Evolutionary conservation across 345 rosid species (phyloP), one percentile per base, ranked within the genome.

Genomic region (Microcos paniculata): DNA sequence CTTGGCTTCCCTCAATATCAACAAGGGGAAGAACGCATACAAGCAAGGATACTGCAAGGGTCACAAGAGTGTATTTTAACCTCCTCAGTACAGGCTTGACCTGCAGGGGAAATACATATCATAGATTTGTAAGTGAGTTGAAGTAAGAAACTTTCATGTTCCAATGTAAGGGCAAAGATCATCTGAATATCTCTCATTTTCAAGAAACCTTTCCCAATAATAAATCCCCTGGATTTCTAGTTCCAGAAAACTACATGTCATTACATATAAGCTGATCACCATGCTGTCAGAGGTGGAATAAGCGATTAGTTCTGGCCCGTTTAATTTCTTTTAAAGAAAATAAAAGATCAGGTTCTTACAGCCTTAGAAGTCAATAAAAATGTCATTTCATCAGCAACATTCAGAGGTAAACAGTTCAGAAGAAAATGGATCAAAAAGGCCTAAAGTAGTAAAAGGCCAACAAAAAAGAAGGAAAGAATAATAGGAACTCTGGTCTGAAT

Each of bases 71-170:
- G 85, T 91, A 84, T 73, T 94, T 94, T 40, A 94, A 79, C 78
- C 94, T 90, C 66, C 82, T 86, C 52, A 94, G 89, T 43, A 94
- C 84, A 4, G 98, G 97, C 84, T 92, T 91, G 31, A 94, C 98
- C 98, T 94, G 86, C 78, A 48, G 42, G 3, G 53, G 62, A 43
- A 48, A 64, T 3, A 11, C 40, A 31, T 8, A 53, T n/a, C n/a
- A n/a, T 4, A 21, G 31, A 5, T 24, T 45, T 45, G 1, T 6
- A 7, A 9, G 11, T 1, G 45, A 42, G 45, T 42, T 42, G 10
- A 42, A 42, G 8, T 42, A 42, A 42, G 9, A 42, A 42, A 42
- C 9, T 42, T 42, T 4, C 8, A 5, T 42, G 45, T 42, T 42
- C 1, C 10, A 7, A 9, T 42, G 45, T 40, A 42, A 52, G 52